These are phyloP conservation scores for Metschnikowia kunwiensis DNA, from an alignment of 805 yeast species.

Conservation along the genomic window DNA sequence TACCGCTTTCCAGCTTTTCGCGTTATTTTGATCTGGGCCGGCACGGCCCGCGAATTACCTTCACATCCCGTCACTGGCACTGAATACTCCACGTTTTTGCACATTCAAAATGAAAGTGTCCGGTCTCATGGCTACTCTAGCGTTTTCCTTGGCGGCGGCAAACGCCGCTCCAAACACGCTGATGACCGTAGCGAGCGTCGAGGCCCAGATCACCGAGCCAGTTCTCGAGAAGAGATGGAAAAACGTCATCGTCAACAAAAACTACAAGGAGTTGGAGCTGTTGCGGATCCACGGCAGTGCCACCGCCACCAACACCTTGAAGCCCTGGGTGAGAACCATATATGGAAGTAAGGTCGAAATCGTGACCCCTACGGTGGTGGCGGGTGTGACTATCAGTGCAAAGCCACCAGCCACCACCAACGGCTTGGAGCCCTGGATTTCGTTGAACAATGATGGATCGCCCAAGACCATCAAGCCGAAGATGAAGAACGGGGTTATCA, in stretches of 20 bases:
- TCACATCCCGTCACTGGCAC: too few species aligned
- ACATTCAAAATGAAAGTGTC: constrained; percentile 1
- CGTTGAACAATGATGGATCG: constrained; percentile 69
- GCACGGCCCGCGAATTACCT: constrained; percentile 3
- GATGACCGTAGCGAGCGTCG: constrained; percentile 12
- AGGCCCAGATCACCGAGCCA: constrained; percentile 15
- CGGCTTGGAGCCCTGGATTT: constrained; percentile 77
- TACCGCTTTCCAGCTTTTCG: not conserved
- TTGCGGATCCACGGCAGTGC: constrained; percentile 18
- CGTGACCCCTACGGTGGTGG: constrained; percentile 61
- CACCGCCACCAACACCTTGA: constrained; percentile 31
- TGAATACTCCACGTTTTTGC: too few species aligned
- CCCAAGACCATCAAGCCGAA: constrained; percentile 81
- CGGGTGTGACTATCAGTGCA: constrained; percentile 59
- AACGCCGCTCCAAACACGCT: not conserved
- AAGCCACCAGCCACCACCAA: constrained; percentile 70
- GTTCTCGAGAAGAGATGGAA: constrained; percentile 28
- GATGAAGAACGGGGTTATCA: constrained; percentile 66
- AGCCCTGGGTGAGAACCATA: constrained; percentile 74
- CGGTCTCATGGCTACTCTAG: constrained; percentile 3
- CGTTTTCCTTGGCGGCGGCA: constrained; percentile 1
- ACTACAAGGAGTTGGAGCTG: constrained; percentile 26
- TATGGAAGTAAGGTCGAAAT: constrained; percentile 54
- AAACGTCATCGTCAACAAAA: constrained; percentile 30
- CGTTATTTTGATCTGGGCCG: not conserved